These are phyloP conservation scores for Mycena rosella DNA, from an alignment of 768 basidiomycete species.

Conservation along the genomic window DNA sequence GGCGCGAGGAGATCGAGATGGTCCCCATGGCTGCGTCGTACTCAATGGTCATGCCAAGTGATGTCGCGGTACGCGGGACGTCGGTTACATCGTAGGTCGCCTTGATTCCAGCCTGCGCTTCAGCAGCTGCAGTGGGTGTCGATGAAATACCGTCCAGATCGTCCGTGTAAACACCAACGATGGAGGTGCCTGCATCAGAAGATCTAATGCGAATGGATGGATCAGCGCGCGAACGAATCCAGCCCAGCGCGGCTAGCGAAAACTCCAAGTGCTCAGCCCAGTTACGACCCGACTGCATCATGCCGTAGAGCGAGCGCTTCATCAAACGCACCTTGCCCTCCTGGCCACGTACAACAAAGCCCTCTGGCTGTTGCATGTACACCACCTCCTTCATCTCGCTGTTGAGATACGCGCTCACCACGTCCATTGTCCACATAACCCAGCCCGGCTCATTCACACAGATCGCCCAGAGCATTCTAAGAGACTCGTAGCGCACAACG, in stretches of 20 bases:
- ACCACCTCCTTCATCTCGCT: conserved; percentile 43
- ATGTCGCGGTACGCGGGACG: conserved; percentile 40
- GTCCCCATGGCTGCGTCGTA: conserved; percentile 34
- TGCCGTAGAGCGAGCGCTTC: conserved; percentile 28
- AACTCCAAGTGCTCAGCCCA: conserved; percentile 25
- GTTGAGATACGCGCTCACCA: conserved; percentile 38
- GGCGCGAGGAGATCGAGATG: conserved; percentile 36
- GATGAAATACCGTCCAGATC: conserved; percentile 21
- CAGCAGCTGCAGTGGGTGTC: conserved; percentile 14
- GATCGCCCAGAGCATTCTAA: conserved; percentile 41
- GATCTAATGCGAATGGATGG: conserved; percentile 23
- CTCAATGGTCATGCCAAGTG: conserved; percentile 31
- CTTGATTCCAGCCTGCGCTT: conserved; percentile 26
- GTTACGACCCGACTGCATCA: conserved; percentile 35
- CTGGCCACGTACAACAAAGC: conserved; percentile 30
- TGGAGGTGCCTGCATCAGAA: conserved; percentile 9
- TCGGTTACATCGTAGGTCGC: conserved; percentile 38
- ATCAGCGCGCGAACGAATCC: conserved; percentile 30
- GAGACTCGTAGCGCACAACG: conserved; percentile 16
- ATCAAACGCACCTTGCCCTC: conserved; percentile 20
- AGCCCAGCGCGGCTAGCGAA: conserved; percentile 9
- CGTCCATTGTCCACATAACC: conserved; percentile 48
- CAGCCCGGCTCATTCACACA: conserved; percentile 39
- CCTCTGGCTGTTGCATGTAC: conserved; percentile 50
- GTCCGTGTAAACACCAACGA: conserved; percentile 26